Base-by-base conservation (phyloP, 2,329 filamentous ascomycete species). In the Rhexocercosporidium sp. region DNA sequence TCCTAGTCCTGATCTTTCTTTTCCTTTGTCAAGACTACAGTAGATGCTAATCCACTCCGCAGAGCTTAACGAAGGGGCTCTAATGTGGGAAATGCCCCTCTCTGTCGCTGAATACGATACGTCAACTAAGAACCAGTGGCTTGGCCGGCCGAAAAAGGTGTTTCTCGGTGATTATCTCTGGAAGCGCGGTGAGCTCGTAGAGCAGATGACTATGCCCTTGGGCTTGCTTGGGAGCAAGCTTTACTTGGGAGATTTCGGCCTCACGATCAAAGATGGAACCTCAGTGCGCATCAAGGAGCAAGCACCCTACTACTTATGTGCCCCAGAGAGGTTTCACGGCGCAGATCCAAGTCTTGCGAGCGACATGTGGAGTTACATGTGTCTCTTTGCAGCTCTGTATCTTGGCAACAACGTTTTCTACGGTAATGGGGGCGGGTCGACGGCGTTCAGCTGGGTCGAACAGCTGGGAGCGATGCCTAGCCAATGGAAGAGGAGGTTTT, bases 311-410 rank as follows among this genome's bases (percentile, higher is more conserved):
- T 12, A n/a, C 51, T 70, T 66, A 22, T 68, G 68, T 37, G 66
- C 66, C 34, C 64, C 69, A 8, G 67, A 71, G 49, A 61, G 69
- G 51, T 34, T 60, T 25, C 69, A 71, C 31, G 41, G 41, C 34
- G 16, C 29, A 37, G 54, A 66, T 44, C 67, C 67, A 47, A 71
- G 69, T 41, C 27, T 46, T 59, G 66, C 69, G 1, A 69, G 65
- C 54, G 69, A 70, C 49, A 69, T 68, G 64, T 70, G 69, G 69
- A 68, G 69, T 53, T 71, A 64, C 56, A 69, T 68, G 65, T 69
- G 67, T 59, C 22, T 71, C 51, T 69, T 69, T 29, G 29, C 54
- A 41, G 37, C 25, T n/a, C 60, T 71, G 3, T 71, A 68, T 65
- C 46, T 71, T n/a, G 69, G 67, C 39, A 27, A 34, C 34, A 22